Base-by-base conservation (phyloP, 441 rosid species). In the Populus tomentosa region DNA sequence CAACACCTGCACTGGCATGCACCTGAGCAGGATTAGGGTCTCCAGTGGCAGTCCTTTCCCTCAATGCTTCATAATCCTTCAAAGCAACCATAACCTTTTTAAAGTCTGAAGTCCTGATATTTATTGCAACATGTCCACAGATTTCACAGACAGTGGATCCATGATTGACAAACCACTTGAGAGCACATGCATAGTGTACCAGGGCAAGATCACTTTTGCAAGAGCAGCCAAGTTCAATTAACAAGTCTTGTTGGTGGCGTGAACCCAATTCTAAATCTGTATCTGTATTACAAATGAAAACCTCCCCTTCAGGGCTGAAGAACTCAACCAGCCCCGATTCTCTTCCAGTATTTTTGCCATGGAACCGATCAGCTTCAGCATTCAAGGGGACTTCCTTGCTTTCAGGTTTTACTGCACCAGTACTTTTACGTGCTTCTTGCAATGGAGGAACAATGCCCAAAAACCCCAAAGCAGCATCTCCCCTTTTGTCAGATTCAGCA, bases 81-180 rank as follows among this genome's bases (percentile, higher is more conserved):
- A 95, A 84, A 11, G 96, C 85, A 67, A 75, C 69, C 8, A 91
- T 84, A 63, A 92, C 89, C 85, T 85, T 95, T 77, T 87, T 88
- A 74, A 81, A 85, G 81, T 95, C 98, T 10, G 79, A 69, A 30
- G 78, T 79, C 79, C 83, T 90, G 71, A 95, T 83, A 84, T 87
- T 90, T 83, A 82, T 87, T 0, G 98, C 92, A 7, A 87, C 63
- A 46, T 80, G 72, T 30, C 96, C 98, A 53, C 99, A 95, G 26
- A 95, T 93, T 83, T 95, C 99, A 38, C 99, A 95, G 36, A 90
- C 80, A 0, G 96, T 95, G 62, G 99, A 95, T 75, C 99, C 97
- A 69, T 89, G 97, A 87, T 85, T 95, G 33, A 95, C 90, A 80
- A 95, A 95, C 99, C 99, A 95, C 83, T 95, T 95, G 76, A 95